Conservation (phyloP, 441 rosid genomes). For the Cnidoscolus chayamansa region DNA sequence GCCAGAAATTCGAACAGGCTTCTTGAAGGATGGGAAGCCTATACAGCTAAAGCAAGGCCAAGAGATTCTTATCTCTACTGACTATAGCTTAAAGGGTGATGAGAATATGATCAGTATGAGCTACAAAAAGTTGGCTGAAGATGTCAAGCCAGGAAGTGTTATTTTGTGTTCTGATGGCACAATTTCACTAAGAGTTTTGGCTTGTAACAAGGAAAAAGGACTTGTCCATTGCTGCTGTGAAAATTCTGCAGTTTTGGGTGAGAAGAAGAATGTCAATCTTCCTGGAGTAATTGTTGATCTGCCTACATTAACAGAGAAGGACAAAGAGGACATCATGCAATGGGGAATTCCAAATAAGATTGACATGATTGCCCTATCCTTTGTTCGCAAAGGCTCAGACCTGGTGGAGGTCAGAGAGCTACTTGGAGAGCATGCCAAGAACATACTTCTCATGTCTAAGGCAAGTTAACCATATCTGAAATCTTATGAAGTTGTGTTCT, state of each 20-base stretch:
- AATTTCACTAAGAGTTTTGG: constrained; percentile 65
- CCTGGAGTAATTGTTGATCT: constrained; percentile 92
- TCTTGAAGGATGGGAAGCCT: constrained; percentile 76
- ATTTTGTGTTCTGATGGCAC: constrained; percentile 94
- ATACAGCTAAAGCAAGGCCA: constrained; percentile 70
- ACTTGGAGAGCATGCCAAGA: constrained; percentile 70
- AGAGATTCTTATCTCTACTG: constrained; percentile 70
- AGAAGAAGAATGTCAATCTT: constrained; percentile 93
- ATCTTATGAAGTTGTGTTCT: not conserved
- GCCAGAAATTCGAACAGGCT: constrained; percentile 95
- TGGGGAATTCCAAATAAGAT: constrained; percentile 91
- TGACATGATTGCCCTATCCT: constrained; percentile 91
- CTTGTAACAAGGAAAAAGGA: constrained; percentile 62
- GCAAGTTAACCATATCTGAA: constrained; percentile 24
- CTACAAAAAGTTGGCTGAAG: constrained; percentile 74
- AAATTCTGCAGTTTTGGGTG: constrained; percentile 81
- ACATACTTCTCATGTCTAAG: constrained; percentile 92
- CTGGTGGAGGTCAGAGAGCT: constrained; percentile 69
- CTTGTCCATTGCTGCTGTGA: constrained; percentile 76
- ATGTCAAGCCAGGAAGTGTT: constrained; percentile 78
- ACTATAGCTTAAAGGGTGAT: constrained; percentile 72
- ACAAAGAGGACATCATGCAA: constrained; percentile 73
- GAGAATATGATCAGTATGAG: constrained; percentile 79
- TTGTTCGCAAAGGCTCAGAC: constrained; percentile 91
- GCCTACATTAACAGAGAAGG: constrained; percentile 89